Base-by-base conservation (phyloP, 2,329 filamentous ascomycete species). In the Coniochaeta sp. region DNA sequence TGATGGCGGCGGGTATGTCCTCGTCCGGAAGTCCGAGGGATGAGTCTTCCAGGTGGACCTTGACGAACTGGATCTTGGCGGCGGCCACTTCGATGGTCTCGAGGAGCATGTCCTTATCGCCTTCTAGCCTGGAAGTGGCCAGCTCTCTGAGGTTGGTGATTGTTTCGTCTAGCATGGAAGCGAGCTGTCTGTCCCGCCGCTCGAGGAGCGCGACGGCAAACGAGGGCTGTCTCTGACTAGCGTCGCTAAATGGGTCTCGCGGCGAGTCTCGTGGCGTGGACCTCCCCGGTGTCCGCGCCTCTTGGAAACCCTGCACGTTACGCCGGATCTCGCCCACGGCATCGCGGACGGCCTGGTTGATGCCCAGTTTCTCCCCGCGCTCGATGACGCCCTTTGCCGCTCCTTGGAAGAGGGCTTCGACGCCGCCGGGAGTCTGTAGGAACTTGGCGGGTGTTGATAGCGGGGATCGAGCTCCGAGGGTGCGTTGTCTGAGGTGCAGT, bases 271-370 rank as follows among this genome's bases (percentile, higher is more conserved):
- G 60, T 20, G 72, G 63, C 1, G 69, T 56, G 35, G 67, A 65
- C 40, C 64, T 67, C 10, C 66, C 62, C 6, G 67, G 64, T 27
- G 69, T 73, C 28, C 76, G 71, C 2, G 75, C 72, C 52, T 81
- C 79, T 56, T 88, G 85, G 28, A 86, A 74, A 27, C 78, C 79
- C 60, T 86, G 80, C 57, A 91, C 81, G 57, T 90, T 91, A 60
- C 87, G 86, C 54, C 81, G 81, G 48, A 92, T 86, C 67, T 95
- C 89, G 8, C 84, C 85, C 62, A 94, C 79, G 16, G 89, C 88
- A 58, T 89, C 87, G n/a, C 89, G 80, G 6, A 94, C 82, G 0
- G 85, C 87, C 65, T 87, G 86, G 62, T 90, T 91, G 52, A 94
- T 86, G 6, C 87, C 87, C 55, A 91, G 82, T 61, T 83, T 86